Evolutionary conservation across 768 basidiomycete species (phyloP).

Genomic region (Lenzites betulinus): DNA sequence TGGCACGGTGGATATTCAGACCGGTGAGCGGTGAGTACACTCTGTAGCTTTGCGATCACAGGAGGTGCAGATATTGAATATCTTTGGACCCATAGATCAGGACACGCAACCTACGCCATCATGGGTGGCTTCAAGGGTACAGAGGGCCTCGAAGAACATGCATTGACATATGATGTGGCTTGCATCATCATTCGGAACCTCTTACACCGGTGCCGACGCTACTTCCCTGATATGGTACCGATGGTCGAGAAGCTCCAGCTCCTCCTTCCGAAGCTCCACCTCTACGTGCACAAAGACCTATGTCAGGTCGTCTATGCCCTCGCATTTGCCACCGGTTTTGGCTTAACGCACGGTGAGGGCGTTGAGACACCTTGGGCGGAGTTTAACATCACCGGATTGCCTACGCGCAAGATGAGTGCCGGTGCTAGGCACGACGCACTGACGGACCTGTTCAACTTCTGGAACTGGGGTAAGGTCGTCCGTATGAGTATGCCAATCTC

Average conservation of each 20-base stretch:
- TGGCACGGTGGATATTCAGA: background rate
- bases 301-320: constrained; percentile 23
- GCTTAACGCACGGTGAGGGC: constrained; percentile 23
- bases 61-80: too few relatives aligned
- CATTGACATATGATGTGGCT: background rate
- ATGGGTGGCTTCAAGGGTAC: background rate
- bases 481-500: constrained; percentile 7
- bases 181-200: constrained; percentile 24
- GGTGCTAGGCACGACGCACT: constrained; percentile 16
- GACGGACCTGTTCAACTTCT: constrained; percentile 10
- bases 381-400: constrained; percentile 9
- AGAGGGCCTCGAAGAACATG: background rate
- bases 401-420: constrained; percentile 19
- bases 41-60: background rate
- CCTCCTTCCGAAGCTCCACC: constrained; percentile 17
- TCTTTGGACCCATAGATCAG: background rate
- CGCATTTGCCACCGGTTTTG: constrained; percentile 12
- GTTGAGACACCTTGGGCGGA: constrained; percentile 23
- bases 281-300: constrained; percentile 16
- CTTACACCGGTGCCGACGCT: background rate
- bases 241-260: background rate
- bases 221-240: background rate
- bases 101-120: background rate
- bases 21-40: background rate
- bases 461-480: constrained; percentile 17